Evolutionary conservation across 306 rosid species (phyloP).

Genomic region (Erythrophleum fordii): DNA sequence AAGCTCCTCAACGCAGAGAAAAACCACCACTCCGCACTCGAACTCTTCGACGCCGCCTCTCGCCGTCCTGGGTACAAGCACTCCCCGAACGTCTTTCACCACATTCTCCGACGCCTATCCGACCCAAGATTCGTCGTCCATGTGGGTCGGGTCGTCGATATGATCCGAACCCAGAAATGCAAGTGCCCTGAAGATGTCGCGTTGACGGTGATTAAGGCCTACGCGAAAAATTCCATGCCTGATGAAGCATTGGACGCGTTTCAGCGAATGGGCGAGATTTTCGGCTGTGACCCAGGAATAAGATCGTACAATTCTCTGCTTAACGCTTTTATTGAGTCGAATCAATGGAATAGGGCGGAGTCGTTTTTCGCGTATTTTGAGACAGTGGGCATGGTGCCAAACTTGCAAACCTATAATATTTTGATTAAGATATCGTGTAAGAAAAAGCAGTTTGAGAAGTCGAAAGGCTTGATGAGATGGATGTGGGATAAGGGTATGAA

Average conservation of each 20-base stretch:
- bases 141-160: conserved; percentile 52
- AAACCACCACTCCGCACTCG: conserved; percentile 60
- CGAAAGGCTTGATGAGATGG: conserved; percentile 65
- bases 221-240: conserved; percentile 75
- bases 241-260: conserved; percentile 66
- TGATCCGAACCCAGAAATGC: conserved; percentile 59
- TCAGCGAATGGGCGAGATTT: conserved; percentile 70
- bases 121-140: conserved; percentile 54
- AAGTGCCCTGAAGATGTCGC: conserved; percentile 77
- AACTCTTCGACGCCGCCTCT: conserved; percentile 68
- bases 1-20: conserved; percentile 77
- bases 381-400: conserved; percentile 60
- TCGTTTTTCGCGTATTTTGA: conserved; percentile 61
- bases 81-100: conserved; percentile 64
- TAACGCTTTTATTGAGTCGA: conserved; percentile 72
- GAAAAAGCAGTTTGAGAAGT: conserved; percentile 74
- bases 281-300: conserved; percentile 68
- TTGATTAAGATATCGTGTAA: conserved; percentile 73
- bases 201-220: conserved; percentile 72
- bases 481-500: conserved; percentile 62
- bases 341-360: conserved; percentile 75
- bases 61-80: conserved; percentile 56
- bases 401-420: conserved; percentile 71
- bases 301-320: conserved; percentile 77
- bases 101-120: conserved; percentile 69